Conservation (phyloP, 1,139 yeast genomes). For the Saccharomyces hybrid region DNA sequence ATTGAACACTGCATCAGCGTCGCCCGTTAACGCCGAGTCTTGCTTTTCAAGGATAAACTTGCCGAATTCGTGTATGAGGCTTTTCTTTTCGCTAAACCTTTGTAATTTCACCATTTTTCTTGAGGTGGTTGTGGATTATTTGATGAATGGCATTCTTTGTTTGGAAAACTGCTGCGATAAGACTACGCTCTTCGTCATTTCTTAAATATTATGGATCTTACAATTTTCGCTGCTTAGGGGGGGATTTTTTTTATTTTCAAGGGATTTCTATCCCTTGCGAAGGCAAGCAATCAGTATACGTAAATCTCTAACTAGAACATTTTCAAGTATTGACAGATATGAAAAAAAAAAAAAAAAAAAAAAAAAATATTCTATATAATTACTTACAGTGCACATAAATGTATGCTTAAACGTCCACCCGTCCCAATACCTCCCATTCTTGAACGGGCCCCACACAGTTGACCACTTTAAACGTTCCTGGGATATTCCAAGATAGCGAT, state of each 20-base stretch:
- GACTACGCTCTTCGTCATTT: neutral
- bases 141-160: neutral
- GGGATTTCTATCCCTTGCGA: constrained; percentile 34
- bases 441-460: constrained; percentile 68
- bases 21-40: constrained; percentile 39
- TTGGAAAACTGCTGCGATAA: neutral
- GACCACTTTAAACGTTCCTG: constrained; percentile 61
- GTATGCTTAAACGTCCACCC: constrained; percentile 18
- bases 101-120: constrained; percentile 40
- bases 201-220: neutral
- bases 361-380: constrained; percentile 8
- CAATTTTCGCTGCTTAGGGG: neutral
- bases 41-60: constrained; percentile 47
- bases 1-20: constrained; percentile 39
- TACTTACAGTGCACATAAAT: constrained; percentile 33
- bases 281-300: constrained; percentile 1
- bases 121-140: neutral
- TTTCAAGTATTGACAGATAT: constrained; percentile 7
- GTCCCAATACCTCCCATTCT: constrained; percentile 64
- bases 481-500: constrained; percentile 23
- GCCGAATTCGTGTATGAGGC: constrained; percentile 54
- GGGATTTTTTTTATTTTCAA: constrained; percentile 23
- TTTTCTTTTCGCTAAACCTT: constrained; percentile 45
- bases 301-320: constrained; percentile 5
- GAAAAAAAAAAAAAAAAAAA: neutral